Evolutionary conservation across 352 stramenopile genomes (phyloP).

Genomic region (Phytopythium boreale): DNA sequence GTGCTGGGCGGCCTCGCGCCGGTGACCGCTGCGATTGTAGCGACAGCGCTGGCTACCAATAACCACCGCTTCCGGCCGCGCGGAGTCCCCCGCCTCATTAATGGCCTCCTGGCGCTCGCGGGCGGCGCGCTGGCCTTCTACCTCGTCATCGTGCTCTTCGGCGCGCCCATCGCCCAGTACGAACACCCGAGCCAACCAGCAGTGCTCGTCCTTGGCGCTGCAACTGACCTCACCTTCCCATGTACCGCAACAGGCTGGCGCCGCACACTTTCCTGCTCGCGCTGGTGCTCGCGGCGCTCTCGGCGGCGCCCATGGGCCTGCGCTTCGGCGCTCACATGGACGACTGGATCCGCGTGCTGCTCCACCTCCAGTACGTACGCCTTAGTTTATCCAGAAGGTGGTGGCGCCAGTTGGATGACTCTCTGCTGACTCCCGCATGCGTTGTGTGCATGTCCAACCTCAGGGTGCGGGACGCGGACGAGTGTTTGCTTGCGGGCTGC

Average conservation of each 20-base stretch:
- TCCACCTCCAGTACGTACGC: conserved; percentile 48
- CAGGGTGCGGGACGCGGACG: conserved; percentile 37
- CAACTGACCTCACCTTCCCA: conserved; percentile 3
- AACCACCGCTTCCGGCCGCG: conserved; percentile 23
- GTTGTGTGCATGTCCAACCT: neutral
- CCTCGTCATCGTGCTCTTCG: conserved; percentile 66
- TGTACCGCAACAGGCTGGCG: conserved; percentile 53
- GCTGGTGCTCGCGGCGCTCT: conserved; percentile 46
- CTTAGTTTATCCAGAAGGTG: too few species aligned
- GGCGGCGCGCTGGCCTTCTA: conserved; percentile 49
- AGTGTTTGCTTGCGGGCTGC: conserved; percentile 50
- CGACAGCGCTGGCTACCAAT: conserved; percentile 26
- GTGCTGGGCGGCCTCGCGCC: conserved; percentile 40
- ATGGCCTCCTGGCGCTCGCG: conserved; percentile 28
- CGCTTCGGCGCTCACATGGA: conserved; percentile 28
- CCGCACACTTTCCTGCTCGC: conserved; percentile 60
- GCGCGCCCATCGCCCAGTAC: conserved; percentile 63
- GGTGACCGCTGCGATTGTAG: conserved; percentile 29
- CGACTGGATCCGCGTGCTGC: conserved; percentile 51
- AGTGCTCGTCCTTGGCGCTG: neutral
- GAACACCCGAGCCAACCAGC: neutral
- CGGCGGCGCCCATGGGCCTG: conserved; percentile 41
- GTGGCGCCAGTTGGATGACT: too few species aligned
- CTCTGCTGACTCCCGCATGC: too few species aligned
- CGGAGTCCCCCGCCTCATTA: conserved; percentile 8